phyloP scores from a whole-genome alignment of 768 basidiomycete species.

The Suillus decipiens region DNA sequence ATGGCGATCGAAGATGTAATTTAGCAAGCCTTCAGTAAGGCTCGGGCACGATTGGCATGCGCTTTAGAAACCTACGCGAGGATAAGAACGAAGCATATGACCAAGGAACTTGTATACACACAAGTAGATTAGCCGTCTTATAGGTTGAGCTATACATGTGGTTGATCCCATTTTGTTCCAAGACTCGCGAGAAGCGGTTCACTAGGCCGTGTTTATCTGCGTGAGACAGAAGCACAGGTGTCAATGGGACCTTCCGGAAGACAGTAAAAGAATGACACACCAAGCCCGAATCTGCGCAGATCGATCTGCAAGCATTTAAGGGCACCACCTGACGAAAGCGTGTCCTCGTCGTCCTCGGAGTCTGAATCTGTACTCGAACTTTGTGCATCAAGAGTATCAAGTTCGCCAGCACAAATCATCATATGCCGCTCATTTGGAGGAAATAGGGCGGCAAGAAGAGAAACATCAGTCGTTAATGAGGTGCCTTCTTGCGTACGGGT shows the following conservation, averaged over 20 bases:
- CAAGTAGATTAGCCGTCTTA: conserved; percentile 79
- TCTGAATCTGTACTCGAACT: conserved; percentile 34
- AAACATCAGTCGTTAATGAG: conserved; percentile 71
- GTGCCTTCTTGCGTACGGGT: conserved; percentile 77
- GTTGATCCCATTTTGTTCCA: conserved; percentile 74
- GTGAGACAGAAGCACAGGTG: conserved; percentile 6
- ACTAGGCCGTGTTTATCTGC: conserved; percentile 79
- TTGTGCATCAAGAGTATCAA: conserved; percentile 56
- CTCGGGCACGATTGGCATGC: conserved; percentile 56
- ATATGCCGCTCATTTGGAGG: conserved; percentile 70
- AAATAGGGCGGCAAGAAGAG: conserved; percentile 68
- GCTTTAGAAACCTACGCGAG: conserved; percentile 52
- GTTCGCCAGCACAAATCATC: conserved; percentile 71
- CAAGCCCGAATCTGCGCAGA: conserved; percentile 68
- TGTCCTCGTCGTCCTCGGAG: conserved; percentile 38
- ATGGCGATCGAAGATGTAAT: conserved; percentile 1
- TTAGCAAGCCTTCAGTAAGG: conserved; percentile 60
- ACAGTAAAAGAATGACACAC: conserved; percentile 36
- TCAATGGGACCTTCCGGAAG: conserved; percentile 8
- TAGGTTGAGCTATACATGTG: conserved; percentile 87
- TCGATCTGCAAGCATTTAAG: conserved; percentile 78
- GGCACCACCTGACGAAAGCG: conserved; percentile 37
- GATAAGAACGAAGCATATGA: neutral
- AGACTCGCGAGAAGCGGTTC: conserved; percentile 71
- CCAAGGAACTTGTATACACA: conserved; percentile 32